Evolutionary conservation across 345 rosid genomes (phyloP).

Genomic region (Firmiana major): DNA sequence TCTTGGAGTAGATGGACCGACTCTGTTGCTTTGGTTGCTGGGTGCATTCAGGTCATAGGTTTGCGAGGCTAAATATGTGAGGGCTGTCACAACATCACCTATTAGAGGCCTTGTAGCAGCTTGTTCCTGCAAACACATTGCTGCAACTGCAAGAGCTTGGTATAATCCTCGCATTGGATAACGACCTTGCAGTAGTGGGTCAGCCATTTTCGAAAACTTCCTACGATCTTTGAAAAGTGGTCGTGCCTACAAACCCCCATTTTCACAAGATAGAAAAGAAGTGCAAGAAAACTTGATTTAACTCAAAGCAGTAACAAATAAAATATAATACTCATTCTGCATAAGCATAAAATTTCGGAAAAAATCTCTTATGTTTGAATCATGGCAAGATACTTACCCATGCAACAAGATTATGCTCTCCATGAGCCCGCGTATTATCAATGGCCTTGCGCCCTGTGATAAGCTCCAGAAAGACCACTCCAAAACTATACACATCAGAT

Average conservation of each 20-base stretch:
- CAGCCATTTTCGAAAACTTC: constrained; percentile 95
- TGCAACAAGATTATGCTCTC: constrained; percentile 95
- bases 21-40: constrained; percentile 54
- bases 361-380: background rate
- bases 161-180: constrained; percentile 94
- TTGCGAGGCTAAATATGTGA: constrained; percentile 93
- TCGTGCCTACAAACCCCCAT: constrained; percentile 56
- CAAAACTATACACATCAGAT: constrained; percentile 96
- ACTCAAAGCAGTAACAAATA: background rate
- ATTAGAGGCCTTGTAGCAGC: constrained; percentile 94
- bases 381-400: constrained; percentile 53
- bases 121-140: constrained; percentile 98
- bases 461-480: constrained; percentile 95
- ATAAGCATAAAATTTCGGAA: background rate
- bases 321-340: background rate
- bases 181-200: constrained; percentile 77
- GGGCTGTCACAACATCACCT: constrained; percentile 94
- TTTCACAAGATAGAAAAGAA: constrained; percentile 17
- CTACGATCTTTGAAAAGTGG: constrained; percentile 95
- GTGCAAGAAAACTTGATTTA: constrained; percentile 6
- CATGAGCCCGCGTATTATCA: constrained; percentile 68
- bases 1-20: constrained; percentile 67
- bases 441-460: constrained; percentile 98
- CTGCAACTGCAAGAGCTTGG: constrained; percentile 98
- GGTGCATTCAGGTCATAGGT: constrained; percentile 65